Evolutionary conservation across 805 yeast species (phyloP), one percentile per base, ranked within the genome.

Genomic region (Lachancea sp.): DNA sequence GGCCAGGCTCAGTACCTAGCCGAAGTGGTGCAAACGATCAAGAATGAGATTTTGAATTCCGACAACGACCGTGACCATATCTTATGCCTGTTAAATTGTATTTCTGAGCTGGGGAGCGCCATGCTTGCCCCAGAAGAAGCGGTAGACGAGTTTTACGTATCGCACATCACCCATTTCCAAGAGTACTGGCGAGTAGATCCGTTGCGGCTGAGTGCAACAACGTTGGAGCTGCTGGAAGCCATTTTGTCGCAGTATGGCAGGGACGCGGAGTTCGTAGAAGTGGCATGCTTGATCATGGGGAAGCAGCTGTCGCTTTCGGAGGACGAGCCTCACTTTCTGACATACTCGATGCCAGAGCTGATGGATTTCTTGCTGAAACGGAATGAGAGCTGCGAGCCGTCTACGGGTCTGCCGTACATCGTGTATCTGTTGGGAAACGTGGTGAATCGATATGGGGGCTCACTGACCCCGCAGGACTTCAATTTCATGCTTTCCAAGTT

Each of bases 41-140:
- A 54, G 29, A 30, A 29, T 7, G 46, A 42, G 20, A 45, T 56
- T 8, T 45, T 45, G 19, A 45, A 48, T 13, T 34, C 47, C 16
- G 26, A 45, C 23, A 34, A 29, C 17, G 65, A 67, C 23, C 47
- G 61, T 2, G 77, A 74, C 2, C 80, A 78, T 46, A 51, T 74
- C 1, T 54, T 69, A 2, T 79, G 88, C 18, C 60, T 84, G 34
- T 58, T 85, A 19, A 63, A 74, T 11, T 83, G 87, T 52, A 58
- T 87, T 0, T 70, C 71, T n/a, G 84, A 81, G 39, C 64, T 86
- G 3, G 92, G 87, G 0, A 80, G 78, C 41, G 86, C 88, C 0
- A 59, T 82, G 52, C 75, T 75, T 36, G 59, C 73, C 2, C 80
- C 85, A 0, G 77, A 79, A 18, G 63, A 66, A 2, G 70, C 33